Base-by-base conservation (phyloP, 371 early-diverging fungal genomes). In the Haplosporangium sp. region DNA sequence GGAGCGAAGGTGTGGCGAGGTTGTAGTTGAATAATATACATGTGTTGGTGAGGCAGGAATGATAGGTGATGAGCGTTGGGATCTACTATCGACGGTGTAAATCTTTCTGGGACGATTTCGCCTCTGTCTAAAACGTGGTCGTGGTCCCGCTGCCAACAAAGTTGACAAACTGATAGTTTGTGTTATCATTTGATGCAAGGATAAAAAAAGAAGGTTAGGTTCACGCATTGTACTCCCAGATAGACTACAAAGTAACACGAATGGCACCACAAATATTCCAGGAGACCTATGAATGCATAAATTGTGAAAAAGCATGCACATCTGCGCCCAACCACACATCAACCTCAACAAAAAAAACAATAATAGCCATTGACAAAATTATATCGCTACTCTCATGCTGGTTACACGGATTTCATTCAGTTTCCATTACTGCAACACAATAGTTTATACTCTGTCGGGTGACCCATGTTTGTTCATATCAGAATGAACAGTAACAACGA, bases 11-110 rank as follows among this genome's bases (percentile, higher is more conserved):
- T 82, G 82, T 20, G 82, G 82, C 35, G 82, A 82, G 15, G 72
- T 50, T 17, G 72, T 60, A 44, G 82, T 56, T 3, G 82, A 82
- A 56, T 72, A 82, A 57, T 82, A 82, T 19, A 82, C 56, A 45
- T 82, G 82, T 2, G 82, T 82, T 6, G 82, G 82, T 2, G 82
- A 82, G 9, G 82, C 82, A 1, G 82, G 82, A 4, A 82, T 62
- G 40, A 79, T 60, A 11, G 81, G 81, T 0, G 82, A 82, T 8
- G 82, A 82, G 17, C 82, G 72, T 39, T 68, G 72, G 4, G 82
- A 82, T 4, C 72, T 64, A 34, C 39, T 65, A 45, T 82, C 82
- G 61, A 82, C 72, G 0, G 82, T 75, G 63, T 82, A 82, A 61
- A 82, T 75, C 66, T 75, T 82, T 61, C 70, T 63, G n/a, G 82